A percentile compares a stretch with the other conserved stretches of the same genome.
These are phyloP conservation scores for Polytrichum formosum DNA, from an alignment of 225 moss, liverwort and hornwort species.

Conservation along the genomic window DNA sequence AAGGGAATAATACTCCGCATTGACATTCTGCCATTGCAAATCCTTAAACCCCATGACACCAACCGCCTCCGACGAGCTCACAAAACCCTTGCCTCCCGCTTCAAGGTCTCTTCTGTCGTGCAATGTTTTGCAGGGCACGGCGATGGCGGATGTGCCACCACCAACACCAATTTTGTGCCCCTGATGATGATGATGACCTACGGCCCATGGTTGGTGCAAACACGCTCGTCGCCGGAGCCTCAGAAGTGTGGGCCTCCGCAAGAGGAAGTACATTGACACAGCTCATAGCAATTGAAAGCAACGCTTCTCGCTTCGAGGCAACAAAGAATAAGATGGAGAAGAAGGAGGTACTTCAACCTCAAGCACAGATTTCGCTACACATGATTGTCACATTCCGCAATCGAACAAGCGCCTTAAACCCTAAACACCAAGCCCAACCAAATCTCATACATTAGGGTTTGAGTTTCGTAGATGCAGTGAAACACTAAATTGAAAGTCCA, in stretches of 20 bases:
- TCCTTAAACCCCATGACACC: neutral
- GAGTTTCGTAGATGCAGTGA: too few relatives aligned
- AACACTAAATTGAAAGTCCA: too few relatives aligned
- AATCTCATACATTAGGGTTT: too few relatives aligned
- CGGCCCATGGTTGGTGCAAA: conserved; percentile 26
- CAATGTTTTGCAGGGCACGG: conserved; percentile 18
- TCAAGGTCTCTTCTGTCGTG: conserved; percentile 9
- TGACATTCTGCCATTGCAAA: neutral
- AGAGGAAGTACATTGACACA: conserved; percentile 45
- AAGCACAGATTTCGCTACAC: too few relatives aligned
- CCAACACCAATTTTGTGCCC: conserved; percentile 18
- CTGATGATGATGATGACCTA: conserved; percentile 8
- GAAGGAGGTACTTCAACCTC: too few relatives aligned
- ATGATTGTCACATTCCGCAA: too few relatives aligned
- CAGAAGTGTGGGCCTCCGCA: conserved; percentile 33
- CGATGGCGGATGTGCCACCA: conserved; percentile 12
- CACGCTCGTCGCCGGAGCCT: conserved; percentile 11
- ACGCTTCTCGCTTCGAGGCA: too few relatives aligned
- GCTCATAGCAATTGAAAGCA: conserved; percentile 48
- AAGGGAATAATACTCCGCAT: conserved; percentile 17
- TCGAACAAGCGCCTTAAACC: too few relatives aligned
- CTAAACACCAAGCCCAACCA: too few relatives aligned
- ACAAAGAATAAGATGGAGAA: neutral
- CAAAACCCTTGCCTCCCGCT: neutral
- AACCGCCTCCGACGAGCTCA: neutral